Evolutionary conservation across 2,329 filamentous ascomycete genomes (phyloP).

Genomic region (Aspergillus versicolor): DNA sequence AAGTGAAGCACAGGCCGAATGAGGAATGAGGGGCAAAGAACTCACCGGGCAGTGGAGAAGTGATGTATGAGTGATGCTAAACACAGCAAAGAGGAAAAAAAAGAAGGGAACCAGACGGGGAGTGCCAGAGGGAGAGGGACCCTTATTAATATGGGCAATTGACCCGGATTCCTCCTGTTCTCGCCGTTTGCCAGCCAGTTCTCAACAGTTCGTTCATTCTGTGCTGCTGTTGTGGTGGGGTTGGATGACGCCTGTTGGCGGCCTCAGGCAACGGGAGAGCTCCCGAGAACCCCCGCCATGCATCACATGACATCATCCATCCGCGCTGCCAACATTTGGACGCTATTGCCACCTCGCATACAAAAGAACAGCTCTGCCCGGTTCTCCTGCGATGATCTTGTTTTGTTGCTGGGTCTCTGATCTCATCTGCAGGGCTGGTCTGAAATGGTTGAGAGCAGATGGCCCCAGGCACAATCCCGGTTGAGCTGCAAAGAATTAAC

Average conservation of each 20-base stretch:
- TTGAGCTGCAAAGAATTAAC: constrained; percentile 14
- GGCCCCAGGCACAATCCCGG: background rate
- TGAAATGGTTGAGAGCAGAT: background rate
- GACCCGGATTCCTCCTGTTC: constrained; percentile 1
- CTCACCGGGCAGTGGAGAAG: constrained; percentile 41
- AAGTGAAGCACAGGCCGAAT: constrained; percentile 12
- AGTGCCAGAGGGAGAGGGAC: background rate
- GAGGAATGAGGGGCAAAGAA: constrained; percentile 24
- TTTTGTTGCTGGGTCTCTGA: background rate
- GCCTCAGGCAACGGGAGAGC: constrained; percentile 17
- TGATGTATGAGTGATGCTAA: constrained; percentile 23
- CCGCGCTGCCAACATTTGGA: background rate
- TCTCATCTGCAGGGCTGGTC: background rate
- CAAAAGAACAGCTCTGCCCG: background rate
- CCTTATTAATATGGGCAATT: constrained; percentile 7
- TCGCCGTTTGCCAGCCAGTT: background rate
- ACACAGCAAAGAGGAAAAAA: constrained; percentile 1
- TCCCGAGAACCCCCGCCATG: constrained; percentile 28
- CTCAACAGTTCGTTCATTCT: background rate
- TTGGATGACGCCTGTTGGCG: constrained; percentile 17
- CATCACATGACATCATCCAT: constrained; percentile 27
- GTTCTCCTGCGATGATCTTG: background rate
- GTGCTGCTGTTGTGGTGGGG: constrained; percentile 17
- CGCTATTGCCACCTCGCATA: background rate
- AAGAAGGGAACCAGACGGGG: background rate